These are phyloP conservation scores for Hanseniaspora occidentalis DNA, from an alignment of 805 yeast genomes.

Conservation along the genomic window DNA sequence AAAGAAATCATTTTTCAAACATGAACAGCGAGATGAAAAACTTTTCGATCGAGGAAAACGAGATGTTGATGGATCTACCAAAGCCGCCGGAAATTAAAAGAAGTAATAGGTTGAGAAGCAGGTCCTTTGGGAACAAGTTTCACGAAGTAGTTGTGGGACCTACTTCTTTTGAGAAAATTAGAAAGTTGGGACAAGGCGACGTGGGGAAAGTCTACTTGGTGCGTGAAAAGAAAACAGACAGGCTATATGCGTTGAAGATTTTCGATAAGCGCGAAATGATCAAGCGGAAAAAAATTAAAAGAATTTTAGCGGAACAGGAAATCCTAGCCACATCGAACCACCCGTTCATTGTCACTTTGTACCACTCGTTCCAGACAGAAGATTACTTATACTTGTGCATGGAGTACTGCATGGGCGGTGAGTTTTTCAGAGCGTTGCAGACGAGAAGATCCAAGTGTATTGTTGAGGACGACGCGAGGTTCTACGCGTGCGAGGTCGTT, in stretches of 20 bases:
- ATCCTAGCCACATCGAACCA: conserved; percentile 90
- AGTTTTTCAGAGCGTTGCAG: conserved; percentile 90
- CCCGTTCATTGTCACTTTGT: conserved; percentile 91
- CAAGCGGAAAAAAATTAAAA: conserved; percentile 82
- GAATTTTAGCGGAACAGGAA: conserved; percentile 95
- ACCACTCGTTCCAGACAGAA: conserved; percentile 92
- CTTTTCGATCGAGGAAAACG: neutral
- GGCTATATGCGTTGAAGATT: conserved; percentile 86
- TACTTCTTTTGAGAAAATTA: conserved; percentile 75
- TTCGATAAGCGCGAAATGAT: conserved; percentile 87
- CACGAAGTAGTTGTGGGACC: conserved; percentile 76
- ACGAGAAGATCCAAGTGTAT: conserved; percentile 80
- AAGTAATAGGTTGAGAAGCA: conserved; percentile 28
- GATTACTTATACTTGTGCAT: conserved; percentile 86
- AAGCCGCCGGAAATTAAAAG: conserved; percentile 12
- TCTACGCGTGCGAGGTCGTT: conserved; percentile 92
- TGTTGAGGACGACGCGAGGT: conserved; percentile 76
- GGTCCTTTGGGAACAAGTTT: conserved; percentile 53
- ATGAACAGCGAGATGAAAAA: too few species aligned
- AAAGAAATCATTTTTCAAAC: neutral
- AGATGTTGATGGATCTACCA: neutral
- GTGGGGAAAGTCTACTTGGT: conserved; percentile 95
- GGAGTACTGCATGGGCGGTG: conserved; percentile 99
- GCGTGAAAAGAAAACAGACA: conserved; percentile 61
- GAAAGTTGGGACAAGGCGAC: conserved; percentile 91